Evolutionary conservation across 2,329 filamentous ascomycete species (phyloP).

Genomic region (Paecilomyces niveus): DNA sequence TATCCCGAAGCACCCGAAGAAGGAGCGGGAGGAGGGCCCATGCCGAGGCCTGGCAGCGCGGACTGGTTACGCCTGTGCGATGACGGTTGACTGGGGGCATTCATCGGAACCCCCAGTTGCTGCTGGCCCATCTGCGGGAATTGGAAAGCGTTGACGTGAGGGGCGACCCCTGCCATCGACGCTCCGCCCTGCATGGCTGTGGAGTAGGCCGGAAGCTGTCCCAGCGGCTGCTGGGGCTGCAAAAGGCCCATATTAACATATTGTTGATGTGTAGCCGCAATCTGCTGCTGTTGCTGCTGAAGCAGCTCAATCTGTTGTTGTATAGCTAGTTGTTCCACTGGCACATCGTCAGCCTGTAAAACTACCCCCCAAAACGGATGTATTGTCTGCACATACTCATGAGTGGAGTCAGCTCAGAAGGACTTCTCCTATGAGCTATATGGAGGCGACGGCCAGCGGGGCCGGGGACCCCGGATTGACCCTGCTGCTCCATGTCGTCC

Average conservation of each 20-base stretch:
- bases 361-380: background rate
- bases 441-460: conserved; percentile 84
- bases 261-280: conserved; percentile 92
- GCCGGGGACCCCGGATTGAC: conserved; percentile 51
- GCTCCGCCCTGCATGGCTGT: conserved; percentile 62
- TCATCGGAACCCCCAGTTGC: conserved; percentile 63
- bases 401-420: conserved; percentile 91
- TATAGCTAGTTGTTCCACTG: conserved; percentile 95
- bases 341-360: conserved; percentile 1
- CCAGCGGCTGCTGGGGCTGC: conserved; percentile 72
- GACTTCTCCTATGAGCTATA: conserved; percentile 94
- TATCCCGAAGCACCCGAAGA: conserved; percentile 81
- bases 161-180: conserved; percentile 65
- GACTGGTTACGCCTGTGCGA: conserved; percentile 98
- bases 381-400: conserved; percentile 68
- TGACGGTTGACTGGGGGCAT: conserved; percentile 63
- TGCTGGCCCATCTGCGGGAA: conserved; percentile 75
- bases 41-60: conserved; percentile 83
- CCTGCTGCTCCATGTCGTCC: conserved; percentile 58
- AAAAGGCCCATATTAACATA: conserved; percentile 98
- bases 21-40: conserved; percentile 87
- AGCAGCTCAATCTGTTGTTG: conserved; percentile 97
- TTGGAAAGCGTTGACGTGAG: conserved; percentile 74
- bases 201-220: conserved; percentile 64
- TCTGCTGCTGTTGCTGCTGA: conserved; percentile 96